These are phyloP conservation scores for Middelhovenomyces tepae DNA, from an alignment of 805 yeast genomes.

Conservation along the genomic window DNA sequence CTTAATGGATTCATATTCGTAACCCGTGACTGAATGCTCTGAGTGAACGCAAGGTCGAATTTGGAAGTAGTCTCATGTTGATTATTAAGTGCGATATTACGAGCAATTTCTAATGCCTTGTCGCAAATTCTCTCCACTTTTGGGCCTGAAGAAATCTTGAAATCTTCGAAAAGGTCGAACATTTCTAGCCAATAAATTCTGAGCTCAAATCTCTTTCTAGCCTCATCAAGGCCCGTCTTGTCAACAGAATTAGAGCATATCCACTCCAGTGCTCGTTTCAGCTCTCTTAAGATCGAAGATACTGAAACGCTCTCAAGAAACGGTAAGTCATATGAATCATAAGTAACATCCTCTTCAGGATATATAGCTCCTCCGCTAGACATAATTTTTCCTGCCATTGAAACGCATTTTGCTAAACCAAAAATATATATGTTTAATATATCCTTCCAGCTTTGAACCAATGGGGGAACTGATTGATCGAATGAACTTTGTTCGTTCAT, in stretches of 20 bases:
- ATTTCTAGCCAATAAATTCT: slow-evolving; percentile 19
- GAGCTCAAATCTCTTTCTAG: slow-evolving; percentile 43
- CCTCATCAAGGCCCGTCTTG: slow-evolving; percentile 59
- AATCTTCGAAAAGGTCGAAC: slow-evolving; percentile 15
- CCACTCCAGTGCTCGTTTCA: slow-evolving; percentile 37
- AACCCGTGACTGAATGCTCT: slow-evolving; percentile 21
- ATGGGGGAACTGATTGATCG: too few species aligned
- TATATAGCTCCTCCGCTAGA: slow-evolving; percentile 19
- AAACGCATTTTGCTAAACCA: slow-evolving; percentile 21
- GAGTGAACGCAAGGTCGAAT: slow-evolving; percentile 12
- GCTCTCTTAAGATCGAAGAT: slow-evolving; percentile 14
- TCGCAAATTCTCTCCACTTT: slow-evolving; percentile 13
- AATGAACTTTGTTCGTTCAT: too few species aligned
- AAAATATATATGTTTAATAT: slow-evolving; percentile 18
- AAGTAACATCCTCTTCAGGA: slow-evolving; percentile 28
- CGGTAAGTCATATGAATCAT: slow-evolving; percentile 47
- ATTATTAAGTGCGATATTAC: too few species aligned
- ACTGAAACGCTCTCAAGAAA: slow-evolving; percentile 23
- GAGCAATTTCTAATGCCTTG: slow-evolving; percentile 7
- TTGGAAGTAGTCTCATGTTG: slow-evolving; percentile 1
- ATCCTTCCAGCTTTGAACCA: slow-evolving; percentile 14
- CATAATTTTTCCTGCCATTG: slow-evolving; percentile 12
- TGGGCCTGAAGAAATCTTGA: too few species aligned
- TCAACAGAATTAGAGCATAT: too few species aligned
- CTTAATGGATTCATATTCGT: slow-evolving; percentile 19